phyloP scores from a whole-genome alignment of 768 basidiomycete species.

The Neoboletus magnificus region DNA sequence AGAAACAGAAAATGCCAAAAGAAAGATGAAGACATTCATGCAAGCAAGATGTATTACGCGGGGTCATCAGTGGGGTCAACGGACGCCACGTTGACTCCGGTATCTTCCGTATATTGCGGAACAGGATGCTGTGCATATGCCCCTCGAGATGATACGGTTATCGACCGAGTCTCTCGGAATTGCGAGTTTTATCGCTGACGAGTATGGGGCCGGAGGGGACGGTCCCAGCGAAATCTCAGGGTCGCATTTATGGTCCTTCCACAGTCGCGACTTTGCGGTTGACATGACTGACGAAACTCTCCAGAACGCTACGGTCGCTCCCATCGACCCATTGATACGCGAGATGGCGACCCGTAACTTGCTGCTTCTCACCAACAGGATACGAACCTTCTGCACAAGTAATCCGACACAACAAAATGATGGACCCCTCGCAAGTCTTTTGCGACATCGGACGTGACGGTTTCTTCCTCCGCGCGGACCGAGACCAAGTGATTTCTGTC shows the following conservation, averaged over 20 bases:
- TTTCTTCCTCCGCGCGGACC: constrained; percentile 56
- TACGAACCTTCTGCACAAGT: constrained; percentile 17
- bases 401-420: constrained; percentile 26
- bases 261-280: constrained; percentile 41
- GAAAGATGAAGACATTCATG: too few relatives aligned
- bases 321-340: constrained; percentile 66
- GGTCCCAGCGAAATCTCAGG: too few relatives aligned
- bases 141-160: neutral
- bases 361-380: constrained; percentile 11
- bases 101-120: too few relatives aligned
- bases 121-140: neutral
- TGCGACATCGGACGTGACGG: constrained; percentile 3
- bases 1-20: too few relatives aligned
- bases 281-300: constrained; percentile 67
- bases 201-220: too few relatives aligned
- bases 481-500: constrained; percentile 60
- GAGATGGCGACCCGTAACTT: constrained; percentile 5
- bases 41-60: neutral
- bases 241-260: neutral
- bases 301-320: constrained; percentile 52
- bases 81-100: too few relatives aligned
- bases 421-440: neutral
- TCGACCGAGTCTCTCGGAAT: neutral
- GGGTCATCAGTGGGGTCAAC: too few relatives aligned
- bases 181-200: neutral